Evolutionary conservation across 2,329 filamentous ascomycete genomes (phyloP), one percentile per base, ranked within the genome.

Genomic region (Trichoderma oligosporum): DNA sequence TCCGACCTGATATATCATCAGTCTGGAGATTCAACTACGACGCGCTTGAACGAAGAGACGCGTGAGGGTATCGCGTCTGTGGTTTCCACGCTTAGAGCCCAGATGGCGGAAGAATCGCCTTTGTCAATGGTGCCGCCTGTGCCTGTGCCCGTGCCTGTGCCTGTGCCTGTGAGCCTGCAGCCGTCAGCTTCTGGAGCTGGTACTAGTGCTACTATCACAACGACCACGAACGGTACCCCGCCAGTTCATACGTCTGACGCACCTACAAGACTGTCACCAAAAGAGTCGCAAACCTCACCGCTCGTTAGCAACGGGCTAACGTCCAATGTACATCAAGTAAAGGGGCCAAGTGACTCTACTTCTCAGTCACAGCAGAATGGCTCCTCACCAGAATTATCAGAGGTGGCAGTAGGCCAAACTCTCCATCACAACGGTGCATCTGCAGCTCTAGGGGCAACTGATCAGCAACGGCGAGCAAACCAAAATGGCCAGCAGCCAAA

Each of bases 61-160:
- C 54, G 54, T 57, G 54, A 49, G 45, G 45, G 46, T 27, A 42
- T 51, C 45, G 45, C 54, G 45, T 57, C 54, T 8, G 29, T 49
- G 14, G 14, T 42, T 31, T 48, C 38, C 4, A 51, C 54, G 3
- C 24, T 49, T 6, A 42, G 36, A 44, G 45, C 45, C n/a, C 18
- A 25, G 6, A 57, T 57, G 4, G 44, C 54, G 14, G 36, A 38
- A 3, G 36, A 27, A 14, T 45, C 54, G 29, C 41, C 42, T n/a
- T n/a, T n/a, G n/a, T n/a, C n/a, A n/a, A n/a, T n/a, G n/a, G n/a
- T n/a, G n/a, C n/a, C n/a, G 8, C 24, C 24, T 11, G 33, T 33
- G 14, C 39, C 35, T n/a, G 44, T 33, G 27, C 36, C 53, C 16
- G 42, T 24, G 8, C 24, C 24, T 11, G 33, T 33, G 14, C 39